Evolutionary conservation across 352 stramenopile species (phyloP).

Genomic region (Hyaloperonospora brassicae): DNA sequence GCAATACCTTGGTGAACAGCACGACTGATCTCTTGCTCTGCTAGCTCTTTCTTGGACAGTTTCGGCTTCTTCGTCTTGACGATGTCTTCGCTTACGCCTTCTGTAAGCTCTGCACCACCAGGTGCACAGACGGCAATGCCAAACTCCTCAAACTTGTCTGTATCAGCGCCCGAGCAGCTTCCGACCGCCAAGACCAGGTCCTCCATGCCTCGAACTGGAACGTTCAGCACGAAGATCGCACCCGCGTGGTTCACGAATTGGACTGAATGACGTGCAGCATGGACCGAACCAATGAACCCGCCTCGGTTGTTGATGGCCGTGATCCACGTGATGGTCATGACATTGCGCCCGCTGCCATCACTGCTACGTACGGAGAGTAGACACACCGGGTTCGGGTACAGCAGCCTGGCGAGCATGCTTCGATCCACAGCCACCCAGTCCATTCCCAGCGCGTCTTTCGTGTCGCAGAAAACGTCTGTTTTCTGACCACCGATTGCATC

Average conservation of each 20-base stretch:
- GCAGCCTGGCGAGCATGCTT: constrained; percentile 64
- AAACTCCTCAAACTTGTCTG: constrained; percentile 61
- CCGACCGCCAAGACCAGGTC: constrained; percentile 73
- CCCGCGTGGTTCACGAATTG: constrained; percentile 42
- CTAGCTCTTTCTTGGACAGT: constrained; percentile 56
- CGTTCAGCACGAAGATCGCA: constrained; percentile 65
- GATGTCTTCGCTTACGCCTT: constrained; percentile 4
- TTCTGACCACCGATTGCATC: too few species aligned
- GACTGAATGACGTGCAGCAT: constrained; percentile 57
- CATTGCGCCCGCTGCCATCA: constrained; percentile 22
- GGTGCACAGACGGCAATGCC: constrained; percentile 38
- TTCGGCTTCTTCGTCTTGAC: constrained; percentile 33
- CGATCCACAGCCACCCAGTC: constrained; percentile 53
- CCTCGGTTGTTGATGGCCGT: constrained; percentile 85
- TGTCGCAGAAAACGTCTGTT: constrained; percentile 4
- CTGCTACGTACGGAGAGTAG: constrained; percentile 40
- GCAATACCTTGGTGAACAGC: constrained; percentile 33
- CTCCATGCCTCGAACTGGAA: constrained; percentile 64
- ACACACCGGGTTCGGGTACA: constrained; percentile 81
- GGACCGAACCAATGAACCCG: constrained; percentile 79
- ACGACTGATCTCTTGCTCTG: constrained; percentile 22
- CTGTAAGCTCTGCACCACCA: constrained; percentile 19
- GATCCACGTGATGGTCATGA: constrained; percentile 86
- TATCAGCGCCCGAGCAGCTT: constrained; percentile 36
- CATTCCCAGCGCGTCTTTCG: constrained; percentile 12